Evolutionary conservation across 192 early-diverging fungal genomes (phyloP).

Genomic region (Backusella westeae): DNA sequence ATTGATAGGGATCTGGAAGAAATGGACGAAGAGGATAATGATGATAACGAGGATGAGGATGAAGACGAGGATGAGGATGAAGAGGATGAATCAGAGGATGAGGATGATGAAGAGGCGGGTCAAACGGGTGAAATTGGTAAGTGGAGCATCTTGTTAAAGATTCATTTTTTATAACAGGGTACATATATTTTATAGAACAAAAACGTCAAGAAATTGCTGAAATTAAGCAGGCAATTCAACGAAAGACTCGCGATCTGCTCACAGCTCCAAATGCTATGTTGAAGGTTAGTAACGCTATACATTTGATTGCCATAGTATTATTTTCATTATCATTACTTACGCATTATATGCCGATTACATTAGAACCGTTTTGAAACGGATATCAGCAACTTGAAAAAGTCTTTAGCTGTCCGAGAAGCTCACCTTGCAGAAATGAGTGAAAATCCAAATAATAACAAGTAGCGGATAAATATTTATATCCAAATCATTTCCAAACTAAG

Average conservation of each 20-base stretch:
- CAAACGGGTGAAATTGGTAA: slow-evolving; percentile 42
- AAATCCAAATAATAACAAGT: not conserved
- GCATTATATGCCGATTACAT: not conserved
- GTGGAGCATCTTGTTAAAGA: not conserved
- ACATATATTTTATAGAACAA: slow-evolving; percentile 18
- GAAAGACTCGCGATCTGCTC: slow-evolving; percentile 49
- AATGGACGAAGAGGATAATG: slow-evolving; percentile 48
- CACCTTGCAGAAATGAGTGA: slow-evolving; percentile 49
- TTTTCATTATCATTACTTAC: not conserved
- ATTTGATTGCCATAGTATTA: not conserved
- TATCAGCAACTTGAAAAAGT: slow-evolving; percentile 53
- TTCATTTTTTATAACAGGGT: not conserved
- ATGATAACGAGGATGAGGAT: slow-evolving; percentile 48
- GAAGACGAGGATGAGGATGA: slow-evolving; percentile 55
- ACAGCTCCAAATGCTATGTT: slow-evolving; percentile 71
- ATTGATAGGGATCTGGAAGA: slow-evolving; percentile 45
- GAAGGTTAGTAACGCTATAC: slow-evolving; percentile 47
- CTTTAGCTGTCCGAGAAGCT: slow-evolving; percentile 59
- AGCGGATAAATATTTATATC: not conserved
- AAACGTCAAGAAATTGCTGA: slow-evolving; percentile 64
- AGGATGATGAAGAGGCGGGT: slow-evolving; percentile 39
- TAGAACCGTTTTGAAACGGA: slow-evolving; percentile 68
- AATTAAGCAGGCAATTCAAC: slow-evolving; percentile 54
- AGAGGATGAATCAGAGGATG: slow-evolving; percentile 49
- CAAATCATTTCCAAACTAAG: not conserved